Base-by-base conservation (phyloP, 768 basidiomycete species). In the Collybiopsis confluens region DNA sequence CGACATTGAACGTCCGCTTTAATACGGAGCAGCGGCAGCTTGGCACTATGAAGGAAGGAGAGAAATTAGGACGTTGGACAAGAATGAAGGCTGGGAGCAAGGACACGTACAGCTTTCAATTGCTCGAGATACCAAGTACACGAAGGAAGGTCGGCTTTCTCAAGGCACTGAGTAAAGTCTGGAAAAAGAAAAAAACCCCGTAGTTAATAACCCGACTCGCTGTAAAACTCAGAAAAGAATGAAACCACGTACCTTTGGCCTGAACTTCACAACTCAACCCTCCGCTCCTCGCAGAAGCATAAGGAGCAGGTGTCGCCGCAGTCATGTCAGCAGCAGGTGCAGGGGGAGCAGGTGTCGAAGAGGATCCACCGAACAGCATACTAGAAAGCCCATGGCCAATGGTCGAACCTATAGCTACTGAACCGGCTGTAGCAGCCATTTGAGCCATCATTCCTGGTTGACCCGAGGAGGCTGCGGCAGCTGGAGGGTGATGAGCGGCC, bases 391-490 rank as follows among this genome's bases (percentile, higher is more conserved):
- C 92, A 65, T 96, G 92, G 42, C 92, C 92, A 58, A 96, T 81
- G 53, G 85, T 86, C 7, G 90, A 92, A 23, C 92, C 93, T 45
- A 91, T 74, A 4, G 92, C 93, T 46, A 95, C 92, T 54, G 89
- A 90, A 57, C 92, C 92, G 24, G 92, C 92, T 5, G 92, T 92
- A 4, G 90, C 88, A 51, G 91, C 91, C 89, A 93, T 92, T 63
- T 90, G 87, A 0, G 82, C 77, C 16, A 93, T 52, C 78, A 93
- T 74, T 13, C 91, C 90, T 1, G 91, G 90, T 57, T 79, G 73
- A 67, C 54, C 64, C 46, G 60, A 57, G 35, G 73, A 69, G 30
- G 77, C 61, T 48, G 81, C 69, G 27, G 75, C 64, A 21, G 67
- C 65, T 21, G 67, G 62, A 16, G 73, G 70, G 2, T 73, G 67